A percentile compares a stretch with the other conserved stretches of the same genome.
phyloP scores from a whole-genome alignment of 495 filamentous ascomycete species.

The Staphylotrichum tortipilum region DNA sequence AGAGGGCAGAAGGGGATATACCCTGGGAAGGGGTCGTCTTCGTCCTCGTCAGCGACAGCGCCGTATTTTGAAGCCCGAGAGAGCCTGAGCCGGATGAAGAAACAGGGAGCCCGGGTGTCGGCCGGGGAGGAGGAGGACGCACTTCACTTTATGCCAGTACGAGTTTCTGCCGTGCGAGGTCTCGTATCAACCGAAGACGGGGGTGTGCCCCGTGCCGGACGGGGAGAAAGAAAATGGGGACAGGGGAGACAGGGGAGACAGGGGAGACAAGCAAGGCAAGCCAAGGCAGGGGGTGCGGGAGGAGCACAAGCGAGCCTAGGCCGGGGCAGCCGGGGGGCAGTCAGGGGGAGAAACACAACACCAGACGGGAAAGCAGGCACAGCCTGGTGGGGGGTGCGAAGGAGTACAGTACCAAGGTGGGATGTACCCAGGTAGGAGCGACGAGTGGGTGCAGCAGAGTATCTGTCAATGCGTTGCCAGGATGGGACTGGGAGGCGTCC shows the following conservation, averaged over 20 bases:
- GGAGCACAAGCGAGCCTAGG: too few relatives aligned
- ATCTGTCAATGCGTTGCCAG: constrained; percentile 3
- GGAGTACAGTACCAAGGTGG: neutral
- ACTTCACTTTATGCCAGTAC: constrained; percentile 11
- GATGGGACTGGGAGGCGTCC: neutral
- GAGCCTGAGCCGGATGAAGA: constrained; percentile 2
- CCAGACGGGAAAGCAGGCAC: constrained; percentile 6
- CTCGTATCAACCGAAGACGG: constrained; percentile 2
- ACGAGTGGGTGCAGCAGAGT: neutral
- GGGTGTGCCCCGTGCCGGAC: constrained; percentile 1
- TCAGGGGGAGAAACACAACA: too few relatives aligned
- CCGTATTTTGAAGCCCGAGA: neutral
- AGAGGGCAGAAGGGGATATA: constrained; percentile 10
- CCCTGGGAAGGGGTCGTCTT: constrained; percentile 4
- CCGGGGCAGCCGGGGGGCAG: too few relatives aligned
- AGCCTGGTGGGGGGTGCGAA: constrained; percentile 7
- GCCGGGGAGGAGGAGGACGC: neutral
- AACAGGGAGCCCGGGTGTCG: neutral
- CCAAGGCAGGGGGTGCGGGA: neutral
- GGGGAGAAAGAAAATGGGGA: neutral
- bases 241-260: neutral
- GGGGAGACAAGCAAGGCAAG: neutral
- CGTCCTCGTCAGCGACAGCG: constrained; percentile 10
- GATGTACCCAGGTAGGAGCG: neutral
- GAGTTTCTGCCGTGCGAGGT: neutral